Percentiles rank a stretch among this genome's conserved stretches.
Evolutionary conservation across 345 rosid species (phyloP).

Genomic region (Sonneratia alba): DNA sequence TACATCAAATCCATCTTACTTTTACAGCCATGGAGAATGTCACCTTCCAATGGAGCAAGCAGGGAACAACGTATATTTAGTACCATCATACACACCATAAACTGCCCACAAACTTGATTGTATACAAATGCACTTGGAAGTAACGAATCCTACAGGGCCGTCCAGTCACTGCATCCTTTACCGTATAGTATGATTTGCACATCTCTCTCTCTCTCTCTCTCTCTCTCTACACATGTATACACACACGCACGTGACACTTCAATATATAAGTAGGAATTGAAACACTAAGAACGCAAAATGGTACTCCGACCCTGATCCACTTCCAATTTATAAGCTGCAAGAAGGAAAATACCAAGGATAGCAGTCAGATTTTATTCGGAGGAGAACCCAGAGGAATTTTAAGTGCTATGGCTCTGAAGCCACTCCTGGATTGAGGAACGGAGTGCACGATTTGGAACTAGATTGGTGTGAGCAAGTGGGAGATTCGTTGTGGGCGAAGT

Average conservation of each 20-base stretch:
- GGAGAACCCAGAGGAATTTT: not conserved
- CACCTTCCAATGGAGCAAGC: no score
- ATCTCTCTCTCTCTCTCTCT: no score
- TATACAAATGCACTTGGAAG: not conserved
- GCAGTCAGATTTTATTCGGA: not conserved
- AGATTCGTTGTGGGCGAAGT: conserved; percentile 65
- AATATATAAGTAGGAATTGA: not conserved
- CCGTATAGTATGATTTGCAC: not conserved
- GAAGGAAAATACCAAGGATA: not conserved
- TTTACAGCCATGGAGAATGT: no score
- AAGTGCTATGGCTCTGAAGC: conserved; percentile 25
- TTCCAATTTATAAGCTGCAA: not conserved
- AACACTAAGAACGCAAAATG: not conserved
- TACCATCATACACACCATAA: not conserved
- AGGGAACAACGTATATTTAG: no score
- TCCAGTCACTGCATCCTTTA: not conserved
- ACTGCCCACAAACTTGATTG: not conserved
- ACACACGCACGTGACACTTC: not conserved
- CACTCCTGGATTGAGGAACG: conserved; percentile 66
- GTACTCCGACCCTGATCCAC: not conserved
- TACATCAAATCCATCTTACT: not conserved
- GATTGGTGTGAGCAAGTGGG: conserved; percentile 37
- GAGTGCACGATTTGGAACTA: conserved; percentile 55
- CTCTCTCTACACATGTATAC: not conserved
- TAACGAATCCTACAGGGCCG: not conserved